Evolutionary conservation across 1,139 yeast genomes (phyloP), one percentile per base, ranked within the genome.

Genomic region (Geotrichum macrosporum): DNA sequence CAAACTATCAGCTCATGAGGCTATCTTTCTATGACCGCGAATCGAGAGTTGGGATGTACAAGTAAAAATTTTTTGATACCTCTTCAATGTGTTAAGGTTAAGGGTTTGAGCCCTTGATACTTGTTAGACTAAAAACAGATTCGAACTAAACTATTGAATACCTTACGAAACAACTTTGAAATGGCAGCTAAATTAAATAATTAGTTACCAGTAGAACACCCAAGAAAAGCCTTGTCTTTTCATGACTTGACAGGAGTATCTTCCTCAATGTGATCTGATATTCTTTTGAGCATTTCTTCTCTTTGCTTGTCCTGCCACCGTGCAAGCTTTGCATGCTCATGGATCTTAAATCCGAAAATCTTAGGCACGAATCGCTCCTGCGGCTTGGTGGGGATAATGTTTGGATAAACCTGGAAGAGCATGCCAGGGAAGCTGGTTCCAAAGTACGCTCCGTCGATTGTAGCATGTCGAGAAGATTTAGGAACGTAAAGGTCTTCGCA

Each of bases 341-440:
- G 97, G 47, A 92, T 71, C 64, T 87, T 87, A 68, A 92, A 92
- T 1, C 98, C 98, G 72, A 89, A 92, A 43, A 92, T 86, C 64
- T 82, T 82, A 27, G 97, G 96, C 10, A 86, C 81, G 61, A 84
- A 89, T 45, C 89, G 78, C 51, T 84, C 92, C 39, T 76, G 78
- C 40, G 81, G 77, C 63, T 86, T 95, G 34, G 76, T 68, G 21
- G 49, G 49, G 18, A 86, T 78, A 51, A 83, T 75, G 53, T 85
- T 88, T 1, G 96, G 95, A 65, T 82, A 89, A 27, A 87, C 86
- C 63, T 88, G 96, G 66, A 92, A 77, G 59, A 92, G 83, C 95
- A 94, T 87, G 6, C 95, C 96, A 1, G 98, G 96, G 70, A 92
- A 92, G 22, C 94, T 83, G 2, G 97, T 84, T 5, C 98, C 98